Percentiles rank a stretch among this genome's conserved stretches.
Evolutionary conservation across 1,139 yeast genomes (phyloP).

Genomic region (Yamadazyma atlantica): DNA sequence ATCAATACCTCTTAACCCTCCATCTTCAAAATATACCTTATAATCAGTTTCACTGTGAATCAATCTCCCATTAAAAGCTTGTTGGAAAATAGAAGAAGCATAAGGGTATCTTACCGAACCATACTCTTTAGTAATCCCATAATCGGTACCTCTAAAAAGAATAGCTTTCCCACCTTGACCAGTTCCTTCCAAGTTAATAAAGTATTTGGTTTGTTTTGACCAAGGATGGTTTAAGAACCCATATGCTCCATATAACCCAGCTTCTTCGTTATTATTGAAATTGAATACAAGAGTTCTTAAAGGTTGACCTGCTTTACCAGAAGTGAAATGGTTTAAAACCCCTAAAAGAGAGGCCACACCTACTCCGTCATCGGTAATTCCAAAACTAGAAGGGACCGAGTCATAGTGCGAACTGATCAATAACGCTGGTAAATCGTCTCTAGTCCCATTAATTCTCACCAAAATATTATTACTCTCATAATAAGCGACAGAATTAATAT

Average conservation of each 20-base stretch:
- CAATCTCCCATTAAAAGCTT: slow-evolving; percentile 68
- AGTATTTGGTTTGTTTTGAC: slow-evolving; percentile 60
- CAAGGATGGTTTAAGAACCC: slow-evolving; percentile 76
- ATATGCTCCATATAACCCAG: slow-evolving; percentile 82
- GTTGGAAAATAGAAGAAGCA: slow-evolving; percentile 77
- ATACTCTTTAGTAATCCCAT: slow-evolving; percentile 52
- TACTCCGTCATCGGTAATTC: slow-evolving; percentile 92
- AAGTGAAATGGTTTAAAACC: slow-evolving; percentile 51
- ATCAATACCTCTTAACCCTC: slow-evolving; percentile 77
- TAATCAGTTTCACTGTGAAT: slow-evolving; percentile 86
- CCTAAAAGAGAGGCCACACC: slow-evolving; percentile 87
- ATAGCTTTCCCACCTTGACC: slow-evolving; percentile 92
- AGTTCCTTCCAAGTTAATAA: slow-evolving; percentile 90
- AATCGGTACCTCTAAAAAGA: slow-evolving; percentile 80
- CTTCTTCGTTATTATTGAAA: slow-evolving; percentile 89
- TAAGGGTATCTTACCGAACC: slow-evolving; percentile 63
- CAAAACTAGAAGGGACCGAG: slow-evolving; percentile 83
- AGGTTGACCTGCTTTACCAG: slow-evolving; percentile 46
- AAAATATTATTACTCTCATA: slow-evolving; percentile 79
- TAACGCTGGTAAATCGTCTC: slow-evolving; percentile 59
- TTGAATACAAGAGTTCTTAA: slow-evolving; percentile 73
- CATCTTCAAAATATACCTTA: slow-evolving; percentile 63
- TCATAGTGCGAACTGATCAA: slow-evolving; percentile 85
- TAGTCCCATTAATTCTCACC: slow-evolving; percentile 67
- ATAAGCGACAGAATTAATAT: slow-evolving; percentile 45